These are phyloP conservation scores for Pleurotus pulmonarius DNA, from an alignment of 768 basidiomycete genomes.

Conservation along the genomic window DNA sequence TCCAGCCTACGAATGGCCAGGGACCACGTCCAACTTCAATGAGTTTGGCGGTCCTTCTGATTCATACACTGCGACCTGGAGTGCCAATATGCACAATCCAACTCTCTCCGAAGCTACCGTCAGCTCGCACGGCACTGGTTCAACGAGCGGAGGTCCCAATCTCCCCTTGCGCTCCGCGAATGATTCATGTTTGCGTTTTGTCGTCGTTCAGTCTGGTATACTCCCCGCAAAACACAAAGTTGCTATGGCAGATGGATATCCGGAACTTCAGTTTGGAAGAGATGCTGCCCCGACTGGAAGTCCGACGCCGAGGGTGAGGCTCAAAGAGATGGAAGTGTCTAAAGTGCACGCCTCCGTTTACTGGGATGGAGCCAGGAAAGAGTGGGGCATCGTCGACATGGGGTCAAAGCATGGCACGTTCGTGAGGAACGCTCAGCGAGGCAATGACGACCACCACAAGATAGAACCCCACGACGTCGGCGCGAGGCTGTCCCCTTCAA, in stretches of 20 bases:
- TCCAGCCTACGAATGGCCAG: conserved; percentile 60
- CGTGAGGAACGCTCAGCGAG: conserved; percentile 26
- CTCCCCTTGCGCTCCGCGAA: not conserved
- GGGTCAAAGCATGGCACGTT: conserved; percentile 85
- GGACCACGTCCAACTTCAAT: conserved; percentile 21
- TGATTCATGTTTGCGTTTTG: conserved; percentile 42
- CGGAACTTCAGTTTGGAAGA: conserved; percentile 71
- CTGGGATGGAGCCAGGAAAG: conserved; percentile 53
- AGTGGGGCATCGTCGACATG: conserved; percentile 81
- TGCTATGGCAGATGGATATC: conserved; percentile 40
- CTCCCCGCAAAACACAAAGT: conserved; percentile 47
- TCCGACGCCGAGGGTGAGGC: conserved; percentile 57
- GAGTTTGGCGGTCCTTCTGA: conserved; percentile 10
- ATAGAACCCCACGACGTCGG: conserved; percentile 26
- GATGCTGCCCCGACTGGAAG: conserved; percentile 53
- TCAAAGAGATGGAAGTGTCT: conserved; percentile 83
- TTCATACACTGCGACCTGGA: not conserved
- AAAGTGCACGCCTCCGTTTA: conserved; percentile 76
- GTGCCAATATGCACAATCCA: not conserved
- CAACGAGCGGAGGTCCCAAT: not conserved
- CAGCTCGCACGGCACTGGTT: not conserved
- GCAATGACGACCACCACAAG: conserved; percentile 16
- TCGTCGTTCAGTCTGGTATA: conserved; percentile 54
- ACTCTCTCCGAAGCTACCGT: not conserved
- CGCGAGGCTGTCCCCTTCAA: conserved; percentile 57